A percentile compares a stretch with the other conserved stretches of the same genome.
Evolutionary conservation across 2,329 filamentous ascomycete genomes (phyloP).

Genomic region (Alternaria novae-zelandiae): DNA sequence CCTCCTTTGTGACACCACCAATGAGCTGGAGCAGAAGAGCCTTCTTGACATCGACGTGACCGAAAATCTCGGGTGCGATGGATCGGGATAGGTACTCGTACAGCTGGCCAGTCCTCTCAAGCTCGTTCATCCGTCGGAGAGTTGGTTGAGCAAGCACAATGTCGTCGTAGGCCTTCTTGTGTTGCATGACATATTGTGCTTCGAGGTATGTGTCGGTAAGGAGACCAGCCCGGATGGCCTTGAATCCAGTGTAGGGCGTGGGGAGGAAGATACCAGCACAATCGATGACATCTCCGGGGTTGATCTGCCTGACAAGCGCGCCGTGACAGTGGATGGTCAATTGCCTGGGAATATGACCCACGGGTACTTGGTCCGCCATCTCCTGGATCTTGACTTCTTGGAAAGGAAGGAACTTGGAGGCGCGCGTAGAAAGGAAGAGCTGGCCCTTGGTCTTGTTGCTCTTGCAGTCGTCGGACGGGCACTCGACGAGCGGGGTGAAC

Average conservation of each 20-base stretch:
- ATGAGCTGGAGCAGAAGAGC: slow-evolving; percentile 93
- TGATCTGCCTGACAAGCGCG: slow-evolving; percentile 82
- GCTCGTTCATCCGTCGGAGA: slow-evolving; percentile 82
- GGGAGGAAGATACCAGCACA: slow-evolving; percentile 95
- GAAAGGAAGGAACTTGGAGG: slow-evolving; percentile 96
- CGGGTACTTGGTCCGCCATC: slow-evolving; percentile 98
- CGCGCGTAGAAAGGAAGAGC: slow-evolving; percentile 90
- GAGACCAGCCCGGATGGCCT: slow-evolving; percentile 94
- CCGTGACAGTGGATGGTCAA: slow-evolving; percentile 91
- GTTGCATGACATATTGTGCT: slow-evolving; percentile 89
- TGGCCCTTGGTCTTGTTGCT: slow-evolving; percentile 92
- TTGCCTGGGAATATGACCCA: slow-evolving; percentile 93
- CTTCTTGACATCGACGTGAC: slow-evolving; percentile 97
- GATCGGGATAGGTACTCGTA: slow-evolving; percentile 96
- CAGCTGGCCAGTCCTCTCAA: slow-evolving; percentile 84
- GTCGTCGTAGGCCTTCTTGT: slow-evolving; percentile 98
- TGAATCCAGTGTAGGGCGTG: slow-evolving; percentile 98
- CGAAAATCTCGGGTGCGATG: slow-evolving; percentile 96
- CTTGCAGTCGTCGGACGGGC: slow-evolving; percentile 88
- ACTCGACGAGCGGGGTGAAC: slow-evolving; percentile 84
- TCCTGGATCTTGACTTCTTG: slow-evolving; percentile 99
- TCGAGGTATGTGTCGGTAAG: slow-evolving; percentile 97
- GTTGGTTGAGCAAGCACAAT: slow-evolving; percentile 83
- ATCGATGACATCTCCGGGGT: slow-evolving; percentile 92
- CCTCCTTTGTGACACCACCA: slow-evolving; percentile 93